phyloP scores from a whole-genome alignment of 129 eudicot genomes.

The Lactuca sativa region DNA sequence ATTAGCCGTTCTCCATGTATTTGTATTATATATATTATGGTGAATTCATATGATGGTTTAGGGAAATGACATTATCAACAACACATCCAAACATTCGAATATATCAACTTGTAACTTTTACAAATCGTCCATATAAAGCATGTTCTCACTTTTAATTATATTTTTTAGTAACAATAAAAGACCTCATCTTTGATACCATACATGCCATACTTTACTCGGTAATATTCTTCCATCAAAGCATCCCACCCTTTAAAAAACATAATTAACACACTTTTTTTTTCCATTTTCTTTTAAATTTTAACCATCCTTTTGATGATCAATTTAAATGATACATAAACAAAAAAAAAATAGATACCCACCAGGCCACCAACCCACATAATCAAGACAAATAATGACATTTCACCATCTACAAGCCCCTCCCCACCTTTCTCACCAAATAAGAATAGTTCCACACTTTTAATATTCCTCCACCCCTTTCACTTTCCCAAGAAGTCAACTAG shows the following conservation, averaged over 20 bases:
- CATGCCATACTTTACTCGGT: background rate
- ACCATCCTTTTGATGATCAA: background rate
- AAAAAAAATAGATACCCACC: background rate
- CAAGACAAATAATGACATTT: slow-evolving; percentile 12
- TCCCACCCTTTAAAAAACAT: background rate
- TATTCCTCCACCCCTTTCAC: slow-evolving; percentile 8
- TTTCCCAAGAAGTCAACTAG: slow-evolving; percentile 24
- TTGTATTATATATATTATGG: no score
- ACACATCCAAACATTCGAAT: no score
- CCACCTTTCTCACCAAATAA: slow-evolving; percentile 32
- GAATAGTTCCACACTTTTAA: slow-evolving; percentile 3
- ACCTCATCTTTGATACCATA: no score
- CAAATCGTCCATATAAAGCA: no score
- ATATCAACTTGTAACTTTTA: no score
- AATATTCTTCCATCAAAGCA: background rate
- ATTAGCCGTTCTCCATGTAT: no score
- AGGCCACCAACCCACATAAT: slow-evolving; percentile 10
- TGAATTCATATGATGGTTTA: no score
- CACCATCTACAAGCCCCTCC: slow-evolving; percentile 13
- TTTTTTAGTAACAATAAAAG: no score
- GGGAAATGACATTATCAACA: no score
- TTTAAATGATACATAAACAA: background rate
- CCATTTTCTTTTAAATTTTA: no score
- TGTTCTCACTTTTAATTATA: no score
- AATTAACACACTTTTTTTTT: background rate